Conservation (phyloP, 352 stramenopile species). For the Phytophthora rubi region DNA sequence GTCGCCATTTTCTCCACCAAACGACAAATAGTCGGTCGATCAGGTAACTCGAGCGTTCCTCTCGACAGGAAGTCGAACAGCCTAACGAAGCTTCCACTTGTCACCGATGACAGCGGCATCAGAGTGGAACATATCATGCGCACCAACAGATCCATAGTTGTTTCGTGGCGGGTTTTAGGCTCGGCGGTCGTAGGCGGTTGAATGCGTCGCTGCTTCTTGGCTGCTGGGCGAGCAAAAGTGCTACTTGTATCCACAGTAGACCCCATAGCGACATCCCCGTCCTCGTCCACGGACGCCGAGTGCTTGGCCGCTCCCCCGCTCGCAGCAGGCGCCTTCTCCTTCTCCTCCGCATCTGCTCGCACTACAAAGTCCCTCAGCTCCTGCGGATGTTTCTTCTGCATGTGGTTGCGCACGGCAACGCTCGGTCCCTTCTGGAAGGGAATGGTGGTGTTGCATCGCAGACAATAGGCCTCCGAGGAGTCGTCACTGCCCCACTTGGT, state of each 20-base stretch:
- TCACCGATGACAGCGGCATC: conserved; percentile 10
- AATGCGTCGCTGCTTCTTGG: conserved; percentile 5
- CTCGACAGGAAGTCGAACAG: conserved; percentile 8
- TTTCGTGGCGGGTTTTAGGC: not conserved
- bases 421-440: conserved; percentile 6
- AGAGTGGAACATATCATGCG: conserved; percentile 4
- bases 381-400: conserved; percentile 2
- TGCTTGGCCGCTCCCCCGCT: not conserved
- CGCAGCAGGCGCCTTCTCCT: not conserved
- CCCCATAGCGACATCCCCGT: not conserved
- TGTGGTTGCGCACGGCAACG: conserved; percentile 16
- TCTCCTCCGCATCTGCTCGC: not conserved
- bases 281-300: not conserved
- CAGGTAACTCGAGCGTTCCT: conserved; percentile 2
- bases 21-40: conserved; percentile 11
- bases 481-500: conserved; percentile 7
- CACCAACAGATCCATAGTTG: conserved; percentile 6
- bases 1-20: conserved; percentile 19
- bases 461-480: conserved; percentile 9
- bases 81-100: not conserved
- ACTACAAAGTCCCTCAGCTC: conserved; percentile 3
- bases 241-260: not conserved
- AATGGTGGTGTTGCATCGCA: conserved; percentile 7
- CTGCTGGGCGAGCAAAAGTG: not conserved
- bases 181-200: not conserved